Percentiles rank a stretch among this genome's conserved stretches.
Evolutionary conservation across 192 early-diverging fungal species (phyloP).

Genomic region (Globomyces pollinis-pini): DNA sequence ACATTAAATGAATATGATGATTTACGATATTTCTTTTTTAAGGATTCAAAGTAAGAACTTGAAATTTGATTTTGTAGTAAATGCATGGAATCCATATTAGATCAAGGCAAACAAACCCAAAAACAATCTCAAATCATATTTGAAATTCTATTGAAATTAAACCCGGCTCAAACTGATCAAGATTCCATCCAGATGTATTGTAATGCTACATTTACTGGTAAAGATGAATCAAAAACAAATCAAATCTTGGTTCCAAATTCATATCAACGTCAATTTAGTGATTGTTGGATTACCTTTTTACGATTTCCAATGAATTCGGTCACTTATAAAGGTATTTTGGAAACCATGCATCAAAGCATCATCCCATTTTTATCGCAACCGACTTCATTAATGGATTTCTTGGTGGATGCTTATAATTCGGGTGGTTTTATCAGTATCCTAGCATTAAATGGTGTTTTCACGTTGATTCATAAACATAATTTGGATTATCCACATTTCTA

Average conservation of each 20-base stretch:
- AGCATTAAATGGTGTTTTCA: conserved; percentile 92
- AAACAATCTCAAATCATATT: conserved; percentile 5
- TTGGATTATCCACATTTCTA: conserved; percentile 99
- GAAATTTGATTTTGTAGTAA: background rate
- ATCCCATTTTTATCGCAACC: conserved; percentile 81
- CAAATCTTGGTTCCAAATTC: conserved; percentile 15
- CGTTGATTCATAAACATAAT: conserved; percentile 90
- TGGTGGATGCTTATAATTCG: conserved; percentile 80
- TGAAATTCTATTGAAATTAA: too few species aligned
- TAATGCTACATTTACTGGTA: background rate
- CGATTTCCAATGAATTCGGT: conserved; percentile 59
- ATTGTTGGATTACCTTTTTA: conserved; percentile 74
- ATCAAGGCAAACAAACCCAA: background rate
- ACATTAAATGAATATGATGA: conserved; percentile 80
- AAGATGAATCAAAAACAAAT: background rate
- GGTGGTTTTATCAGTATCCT: conserved; percentile 85
- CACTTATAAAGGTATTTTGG: conserved; percentile 73
- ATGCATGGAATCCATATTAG: background rate
- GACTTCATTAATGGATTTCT: conserved; percentile 80
- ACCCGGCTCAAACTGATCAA: too few species aligned
- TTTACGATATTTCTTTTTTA: conserved; percentile 75
- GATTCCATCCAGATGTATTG: background rate
- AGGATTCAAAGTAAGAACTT: conserved; percentile 39
- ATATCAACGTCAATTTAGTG: conserved; percentile 66
- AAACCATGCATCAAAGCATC: conserved; percentile 79